phyloP scores from a whole-genome alignment of 2,329 filamentous ascomycete species.

The Monosporascus sp. region DNA sequence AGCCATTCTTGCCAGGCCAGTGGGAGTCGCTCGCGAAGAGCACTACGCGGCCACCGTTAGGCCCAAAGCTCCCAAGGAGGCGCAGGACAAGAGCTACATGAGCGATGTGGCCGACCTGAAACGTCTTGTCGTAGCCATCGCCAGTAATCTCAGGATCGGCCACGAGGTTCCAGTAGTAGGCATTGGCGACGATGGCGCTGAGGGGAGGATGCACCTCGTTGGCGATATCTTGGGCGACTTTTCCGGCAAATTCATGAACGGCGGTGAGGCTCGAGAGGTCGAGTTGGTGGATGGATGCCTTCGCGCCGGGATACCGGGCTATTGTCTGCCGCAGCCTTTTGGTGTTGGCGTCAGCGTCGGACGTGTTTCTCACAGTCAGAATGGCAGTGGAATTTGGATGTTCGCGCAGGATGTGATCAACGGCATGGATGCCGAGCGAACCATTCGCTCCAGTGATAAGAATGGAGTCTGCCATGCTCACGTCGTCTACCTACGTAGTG shows the following conservation, averaged over 20 bases:
- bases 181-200: conserved; percentile 35
- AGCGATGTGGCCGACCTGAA: conserved; percentile 35
- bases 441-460: conserved; percentile 35
- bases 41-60: conserved; percentile 19
- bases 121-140: conserved; percentile 33
- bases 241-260: conserved; percentile 29
- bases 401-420: conserved; percentile 13
- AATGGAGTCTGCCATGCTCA: conserved; percentile 27
- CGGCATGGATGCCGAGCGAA: conserved; percentile 23
- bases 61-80: no score
- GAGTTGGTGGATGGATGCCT: conserved; percentile 27
- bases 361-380: conserved; percentile 29
- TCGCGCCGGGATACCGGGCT: conserved; percentile 30
- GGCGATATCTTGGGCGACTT: conserved; percentile 22
- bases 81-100: no score
- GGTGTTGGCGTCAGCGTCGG: conserved; percentile 25
- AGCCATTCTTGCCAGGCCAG: conserved; percentile 34
- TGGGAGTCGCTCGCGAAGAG: conserved; percentile 29
- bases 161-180: conserved; percentile 33
- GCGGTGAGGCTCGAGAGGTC: conserved; percentile 29
- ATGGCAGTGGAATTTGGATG: conserved; percentile 21
- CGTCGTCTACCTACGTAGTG: no score
- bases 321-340: conserved; percentile 21
- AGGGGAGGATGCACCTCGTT: conserved; percentile 26
- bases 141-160: conserved; percentile 25